Base-by-base conservation (phyloP, 2,329 filamentous ascomycete genomes). In the Fusarium solani-melongenae region DNA sequence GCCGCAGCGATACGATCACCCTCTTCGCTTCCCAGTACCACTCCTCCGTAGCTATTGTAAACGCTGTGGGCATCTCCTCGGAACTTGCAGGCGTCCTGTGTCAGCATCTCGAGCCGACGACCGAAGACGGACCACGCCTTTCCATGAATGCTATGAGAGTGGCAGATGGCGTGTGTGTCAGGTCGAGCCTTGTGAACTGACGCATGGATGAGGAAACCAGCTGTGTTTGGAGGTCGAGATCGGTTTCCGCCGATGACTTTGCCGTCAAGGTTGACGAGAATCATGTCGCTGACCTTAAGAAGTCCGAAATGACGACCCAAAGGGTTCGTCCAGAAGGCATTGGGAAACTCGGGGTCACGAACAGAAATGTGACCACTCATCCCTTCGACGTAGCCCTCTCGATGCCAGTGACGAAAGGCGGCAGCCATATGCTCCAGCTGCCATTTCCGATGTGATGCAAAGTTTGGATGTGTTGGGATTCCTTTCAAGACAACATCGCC, bases 201-300 rank as follows among this genome's bases (percentile, higher is more conserved):
- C 5, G 91, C 91, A 81, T 94, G 92, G 72, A 94, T 94, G 63
- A 92, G 80, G 76, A 93, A 93, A 0, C 91, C 92, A 0, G 92
- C 91, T 3, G 89, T 87, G 80, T 94, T 94, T 51, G 90, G 88
- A 0, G 91, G 90, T 24, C 87, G 83, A 2, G 82, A 83, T 59
- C 83, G 86, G 76, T 92, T 91, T 0, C 91, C 91, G 14, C 90
- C 90, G 7, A 92, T 86, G 9, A 91, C 87, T n/a, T 88, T 86
- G 15, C 92, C 92, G 34, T 82, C 77, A 49, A 85, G 81, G 73
- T 93, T 88, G 5, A 94, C 87, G 20, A 92, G 86, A 39, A 93
- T 89, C 88, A 94, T 90, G 78, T 94, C 92, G 17, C 86, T 88
- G 0, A 91, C 90, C 67, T 88, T 89, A 62, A 94, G 85, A 61